Conservation (phyloP, 1,284 basidiomycete genomes). For the Ceratobasidium papillatum region DNA sequence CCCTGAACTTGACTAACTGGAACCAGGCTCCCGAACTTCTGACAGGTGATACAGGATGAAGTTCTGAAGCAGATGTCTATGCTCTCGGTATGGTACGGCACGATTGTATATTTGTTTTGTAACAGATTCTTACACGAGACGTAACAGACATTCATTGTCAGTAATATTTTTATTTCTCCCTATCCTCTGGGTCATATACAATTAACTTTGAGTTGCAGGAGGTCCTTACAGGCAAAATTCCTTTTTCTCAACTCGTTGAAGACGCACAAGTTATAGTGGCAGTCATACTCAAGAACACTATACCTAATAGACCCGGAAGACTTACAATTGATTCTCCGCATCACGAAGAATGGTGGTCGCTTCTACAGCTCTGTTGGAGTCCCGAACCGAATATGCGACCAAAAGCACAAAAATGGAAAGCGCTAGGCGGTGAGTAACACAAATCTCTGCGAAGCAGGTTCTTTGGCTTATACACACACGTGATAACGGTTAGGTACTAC, state of each 20-base stretch:
- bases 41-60: background rate
- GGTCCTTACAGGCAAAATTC: background rate
- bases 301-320: background rate
- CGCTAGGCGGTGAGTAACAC: background rate
- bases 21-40: conserved; percentile 5
- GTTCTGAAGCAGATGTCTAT: background rate
- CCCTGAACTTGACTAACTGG: no score
- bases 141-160: background rate
- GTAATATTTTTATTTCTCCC: background rate
- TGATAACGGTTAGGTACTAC: no score
- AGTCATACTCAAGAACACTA: background rate
- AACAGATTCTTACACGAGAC: background rate
- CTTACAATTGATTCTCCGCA: background rate
- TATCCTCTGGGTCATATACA: no score
- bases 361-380: background rate
- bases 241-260: background rate
- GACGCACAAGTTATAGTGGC: background rate
- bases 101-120: background rate
- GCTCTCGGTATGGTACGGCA: background rate
- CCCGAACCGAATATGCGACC: background rate
- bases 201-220: background rate
- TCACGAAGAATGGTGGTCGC: background rate
- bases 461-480: no score
- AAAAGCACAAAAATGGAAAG: background rate
- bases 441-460: no score